Evolutionary conservation across 2,329 filamentous ascomycete species (phyloP).

Genomic region (Thelonectria discophora): DNA sequence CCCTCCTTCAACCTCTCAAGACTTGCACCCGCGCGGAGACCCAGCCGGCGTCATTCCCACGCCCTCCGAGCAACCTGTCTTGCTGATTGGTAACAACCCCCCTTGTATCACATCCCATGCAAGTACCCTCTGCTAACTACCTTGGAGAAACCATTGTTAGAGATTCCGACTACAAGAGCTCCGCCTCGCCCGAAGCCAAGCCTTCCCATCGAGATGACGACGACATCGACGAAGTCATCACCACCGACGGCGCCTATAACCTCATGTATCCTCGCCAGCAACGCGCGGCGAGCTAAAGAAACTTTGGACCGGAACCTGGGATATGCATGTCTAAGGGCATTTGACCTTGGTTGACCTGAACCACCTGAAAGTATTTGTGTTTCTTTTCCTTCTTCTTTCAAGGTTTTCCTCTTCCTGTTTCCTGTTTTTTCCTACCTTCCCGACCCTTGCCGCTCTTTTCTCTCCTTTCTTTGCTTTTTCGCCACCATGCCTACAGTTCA

Average conservation of each 20-base stretch:
- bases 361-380: too few relatives aligned
- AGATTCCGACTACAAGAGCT: slow-evolving; percentile 20
- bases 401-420: too few relatives aligned
- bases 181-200: slow-evolving; percentile 14
- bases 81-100: slow-evolving; percentile 44
- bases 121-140: slow-evolving; percentile 18
- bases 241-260: slow-evolving; percentile 2
- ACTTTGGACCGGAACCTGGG: too few relatives aligned
- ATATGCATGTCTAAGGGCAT: background rate
- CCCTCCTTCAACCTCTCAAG: slow-evolving; percentile 48
- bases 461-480: too few relatives aligned
- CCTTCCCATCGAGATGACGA: slow-evolving; percentile 29
- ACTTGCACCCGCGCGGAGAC: slow-evolving; percentile 31
- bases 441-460: too few relatives aligned
- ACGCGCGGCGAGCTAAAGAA: background rate
- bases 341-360: background rate
- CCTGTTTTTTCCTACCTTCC: too few relatives aligned
- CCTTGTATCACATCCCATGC: slow-evolving; percentile 10
- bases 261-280: slow-evolving; percentile 1
- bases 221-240: slow-evolving; percentile 15
- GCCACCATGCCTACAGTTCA: too few relatives aligned
- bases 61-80: slow-evolving; percentile 36
- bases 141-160: slow-evolving; percentile 31
- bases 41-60: slow-evolving; percentile 15
- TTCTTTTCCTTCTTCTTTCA: too few relatives aligned